phyloP scores from a whole-genome alignment of 768 basidiomycete species.

The Pisolithus sp. region DNA sequence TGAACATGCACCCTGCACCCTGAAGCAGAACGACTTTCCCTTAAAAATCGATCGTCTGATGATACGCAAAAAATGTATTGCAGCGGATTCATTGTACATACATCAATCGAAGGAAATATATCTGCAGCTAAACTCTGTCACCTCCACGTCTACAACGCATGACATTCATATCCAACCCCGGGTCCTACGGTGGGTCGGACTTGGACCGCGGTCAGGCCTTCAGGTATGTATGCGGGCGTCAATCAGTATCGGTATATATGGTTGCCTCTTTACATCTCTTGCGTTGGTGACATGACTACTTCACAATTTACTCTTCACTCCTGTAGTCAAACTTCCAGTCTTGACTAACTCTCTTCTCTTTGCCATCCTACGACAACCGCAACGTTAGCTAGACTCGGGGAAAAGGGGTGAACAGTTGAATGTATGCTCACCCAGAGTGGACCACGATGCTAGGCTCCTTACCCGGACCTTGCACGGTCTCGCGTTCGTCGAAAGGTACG shows the following conservation, averaged over 20 bases:
- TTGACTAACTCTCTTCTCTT: slow-evolving; percentile 27
- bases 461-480: slow-evolving; percentile 44
- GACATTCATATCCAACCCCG: too few species aligned
- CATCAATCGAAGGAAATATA: too few species aligned
- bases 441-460: slow-evolving; percentile 56
- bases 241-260: neutral
- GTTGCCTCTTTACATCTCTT: neutral
- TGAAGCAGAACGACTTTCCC: too few species aligned
- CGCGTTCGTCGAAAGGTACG: slow-evolving; percentile 55
- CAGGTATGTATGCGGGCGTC: too few species aligned
- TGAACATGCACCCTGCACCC: too few species aligned
- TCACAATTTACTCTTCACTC: slow-evolving; percentile 22
- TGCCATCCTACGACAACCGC: slow-evolving; percentile 21
- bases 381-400: neutral
- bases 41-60: too few species aligned
- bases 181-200: too few species aligned
- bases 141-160: too few species aligned
- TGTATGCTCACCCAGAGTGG: slow-evolving; percentile 66
- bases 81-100: too few species aligned
- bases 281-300: neutral
- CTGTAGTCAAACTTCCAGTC: slow-evolving; percentile 6
- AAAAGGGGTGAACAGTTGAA: neutral
- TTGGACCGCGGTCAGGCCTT: too few species aligned
- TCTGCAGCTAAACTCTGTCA: too few species aligned
- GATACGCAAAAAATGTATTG: too few species aligned